A percentile compares a stretch with the other conserved stretches of the same genome.
phyloP scores from a whole-genome alignment of 495 filamentous ascomycete species.

The Podospora tetraspora region DNA sequence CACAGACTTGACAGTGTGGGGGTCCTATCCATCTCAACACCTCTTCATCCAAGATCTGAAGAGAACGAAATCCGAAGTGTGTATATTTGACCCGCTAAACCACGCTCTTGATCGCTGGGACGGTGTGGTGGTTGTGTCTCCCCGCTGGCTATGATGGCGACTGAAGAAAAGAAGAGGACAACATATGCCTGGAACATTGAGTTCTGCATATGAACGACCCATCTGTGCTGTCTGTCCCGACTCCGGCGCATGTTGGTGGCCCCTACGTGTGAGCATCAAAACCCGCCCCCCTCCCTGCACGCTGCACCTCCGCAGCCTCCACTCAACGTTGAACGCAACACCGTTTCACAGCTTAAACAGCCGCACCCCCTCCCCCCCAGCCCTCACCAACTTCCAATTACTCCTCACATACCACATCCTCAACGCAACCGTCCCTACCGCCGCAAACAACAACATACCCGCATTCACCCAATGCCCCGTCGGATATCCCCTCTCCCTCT shows the following conservation, averaged over 20 bases:
- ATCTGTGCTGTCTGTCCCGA: background rate
- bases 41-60: background rate
- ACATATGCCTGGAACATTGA: background rate
- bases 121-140: too few relatives aligned
- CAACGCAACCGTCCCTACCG: slow-evolving; percentile 30
- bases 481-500: slow-evolving; percentile 56
- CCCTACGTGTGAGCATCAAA: too few relatives aligned
- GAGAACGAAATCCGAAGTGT: background rate
- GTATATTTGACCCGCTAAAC: background rate
- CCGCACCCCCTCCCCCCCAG: slow-evolving; percentile 15
- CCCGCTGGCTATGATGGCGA: background rate
- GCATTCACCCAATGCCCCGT: slow-evolving; percentile 57
- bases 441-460: slow-evolving; percentile 42
- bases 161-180: background rate
- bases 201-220: background rate
- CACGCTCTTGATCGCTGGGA: too few relatives aligned
- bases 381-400: slow-evolving; percentile 34
- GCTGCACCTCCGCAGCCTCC: background rate
- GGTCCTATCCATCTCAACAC: too few relatives aligned
- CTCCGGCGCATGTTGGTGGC: too few relatives aligned
- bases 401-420: slow-evolving; percentile 39
- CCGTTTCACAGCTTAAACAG: slow-evolving; percentile 22
- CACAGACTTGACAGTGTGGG: too few relatives aligned
- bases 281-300: background rate
- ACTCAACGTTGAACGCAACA: background rate